These are phyloP conservation scores for Adansonia digitata DNA, from an alignment of 345 rosid species.

Conservation along the genomic window DNA sequence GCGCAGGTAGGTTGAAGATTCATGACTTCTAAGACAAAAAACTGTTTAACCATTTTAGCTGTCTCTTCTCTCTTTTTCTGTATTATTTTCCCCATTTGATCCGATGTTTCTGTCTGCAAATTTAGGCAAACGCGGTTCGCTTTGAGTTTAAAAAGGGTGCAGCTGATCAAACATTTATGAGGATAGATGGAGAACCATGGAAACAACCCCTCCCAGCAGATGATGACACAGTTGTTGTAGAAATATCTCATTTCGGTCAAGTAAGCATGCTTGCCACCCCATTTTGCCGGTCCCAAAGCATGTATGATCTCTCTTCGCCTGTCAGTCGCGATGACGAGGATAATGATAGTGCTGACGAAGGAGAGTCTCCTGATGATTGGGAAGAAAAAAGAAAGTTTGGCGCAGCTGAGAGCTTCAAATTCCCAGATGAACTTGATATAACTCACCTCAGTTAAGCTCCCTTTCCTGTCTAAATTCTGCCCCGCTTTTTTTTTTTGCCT, in stretches of 20 bases:
- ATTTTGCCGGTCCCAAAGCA: conserved; percentile 41
- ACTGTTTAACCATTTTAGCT: neutral
- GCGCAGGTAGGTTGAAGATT: conserved; percentile 48
- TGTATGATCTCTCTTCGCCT: conserved; percentile 36
- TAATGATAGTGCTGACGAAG: conserved; percentile 20
- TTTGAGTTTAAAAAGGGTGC: conserved; percentile 61
- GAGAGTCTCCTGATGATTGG: conserved; percentile 28
- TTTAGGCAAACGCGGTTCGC: conserved; percentile 50
- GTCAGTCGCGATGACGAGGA: conserved; percentile 8
- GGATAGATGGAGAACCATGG: conserved; percentile 81
- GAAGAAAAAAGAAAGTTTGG: conserved; percentile 64
- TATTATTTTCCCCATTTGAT: neutral
- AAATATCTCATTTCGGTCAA: conserved; percentile 57
- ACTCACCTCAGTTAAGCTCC: conserved; percentile 40
- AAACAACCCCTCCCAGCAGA: conserved; percentile 64
- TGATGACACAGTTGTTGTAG: conserved; percentile 53
- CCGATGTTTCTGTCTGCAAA: neutral
- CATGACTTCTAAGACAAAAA: neutral
- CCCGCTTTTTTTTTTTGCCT: neutral
- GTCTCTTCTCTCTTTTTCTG: neutral
- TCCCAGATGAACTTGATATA: conserved; percentile 47
- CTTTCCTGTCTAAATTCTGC: neutral
- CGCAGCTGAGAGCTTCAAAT: conserved; percentile 52
- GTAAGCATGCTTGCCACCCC: conserved; percentile 61
- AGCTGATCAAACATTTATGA: conserved; percentile 57